Percentiles rank a stretch among this genome's conserved stretches.
Conservation (phyloP, 1,139 yeast genomes). For the Candida sp. region DNA sequence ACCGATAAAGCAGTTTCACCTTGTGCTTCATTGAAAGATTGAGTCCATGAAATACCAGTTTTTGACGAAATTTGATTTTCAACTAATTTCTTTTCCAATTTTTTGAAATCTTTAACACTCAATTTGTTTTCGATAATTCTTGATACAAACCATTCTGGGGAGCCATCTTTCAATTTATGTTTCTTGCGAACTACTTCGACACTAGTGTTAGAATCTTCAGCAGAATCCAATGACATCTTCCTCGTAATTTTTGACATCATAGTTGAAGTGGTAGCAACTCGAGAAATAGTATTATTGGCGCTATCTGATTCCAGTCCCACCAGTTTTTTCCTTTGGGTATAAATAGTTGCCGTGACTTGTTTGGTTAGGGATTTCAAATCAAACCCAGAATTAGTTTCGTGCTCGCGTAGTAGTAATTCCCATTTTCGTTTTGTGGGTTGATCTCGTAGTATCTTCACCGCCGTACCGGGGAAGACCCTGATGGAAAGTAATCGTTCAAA, state of each 20-base stretch:
- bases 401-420: slow-evolving; percentile 43
- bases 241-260: slow-evolving; percentile 1
- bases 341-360: slow-evolving; percentile 5
- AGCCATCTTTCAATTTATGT: slow-evolving; percentile 29
- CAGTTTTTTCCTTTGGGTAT: neutral
- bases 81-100: slow-evolving; percentile 30
- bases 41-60: slow-evolving; percentile 28
- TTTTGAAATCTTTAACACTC: slow-evolving; percentile 30
- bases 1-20: slow-evolving; percentile 46
- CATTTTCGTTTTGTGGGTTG: slow-evolving; percentile 39
- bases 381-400: slow-evolving; percentile 35
- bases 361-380: slow-evolving; percentile 22
- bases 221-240: slow-evolving; percentile 7
- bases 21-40: slow-evolving; percentile 32
- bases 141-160: slow-evolving; percentile 44
- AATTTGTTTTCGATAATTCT: slow-evolving; percentile 34
- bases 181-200: slow-evolving; percentile 10
- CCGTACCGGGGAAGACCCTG: slow-evolving; percentile 35
- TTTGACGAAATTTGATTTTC: slow-evolving; percentile 17
- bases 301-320: neutral
- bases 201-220: slow-evolving; percentile 4
- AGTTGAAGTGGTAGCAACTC: neutral
- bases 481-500: slow-evolving; percentile 38
- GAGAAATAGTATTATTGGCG: neutral
- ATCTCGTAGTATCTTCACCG: slow-evolving; percentile 26